Percentiles rank a stretch among this genome's conserved stretches.
Conservation (phyloP, 768 basidiomycete species). For the Scleroderma citrinum region DNA sequence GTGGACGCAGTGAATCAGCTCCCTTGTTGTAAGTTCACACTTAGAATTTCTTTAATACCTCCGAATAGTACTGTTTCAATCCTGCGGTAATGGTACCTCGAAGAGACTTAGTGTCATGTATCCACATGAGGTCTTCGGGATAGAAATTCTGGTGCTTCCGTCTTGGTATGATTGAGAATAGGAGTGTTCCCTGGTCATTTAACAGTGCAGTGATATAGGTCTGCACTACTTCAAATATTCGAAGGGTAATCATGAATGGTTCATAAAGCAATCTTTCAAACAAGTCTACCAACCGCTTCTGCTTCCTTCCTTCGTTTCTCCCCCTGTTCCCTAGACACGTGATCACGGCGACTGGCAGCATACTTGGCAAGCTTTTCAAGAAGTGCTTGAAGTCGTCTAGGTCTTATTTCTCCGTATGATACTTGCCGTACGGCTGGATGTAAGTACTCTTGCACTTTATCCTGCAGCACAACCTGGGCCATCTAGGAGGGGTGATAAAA, state of each 20-base stretch:
- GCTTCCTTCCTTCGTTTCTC: constrained; percentile 74
- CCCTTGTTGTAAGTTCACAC: constrained; percentile 11
- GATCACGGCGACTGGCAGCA: constrained; percentile 58
- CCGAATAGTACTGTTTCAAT: not conserved
- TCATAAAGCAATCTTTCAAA: not conserved
- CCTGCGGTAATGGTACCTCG: constrained; percentile 8
- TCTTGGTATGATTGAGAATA: too few relatives aligned
- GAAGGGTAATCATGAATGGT: too few relatives aligned
- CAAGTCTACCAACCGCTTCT: constrained; percentile 66
- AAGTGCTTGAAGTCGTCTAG: constrained; percentile 64
- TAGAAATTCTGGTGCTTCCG: not conserved
- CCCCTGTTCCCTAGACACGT: constrained; percentile 53
- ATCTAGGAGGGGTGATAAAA: constrained; percentile 41
- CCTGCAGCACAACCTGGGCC: constrained; percentile 62
- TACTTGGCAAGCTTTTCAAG: constrained; percentile 75
- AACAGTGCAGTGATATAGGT: constrained; percentile 12
- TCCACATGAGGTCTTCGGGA: too few relatives aligned
- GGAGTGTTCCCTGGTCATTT: too few relatives aligned
- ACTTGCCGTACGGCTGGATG: constrained; percentile 63
- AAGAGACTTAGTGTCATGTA: not conserved
- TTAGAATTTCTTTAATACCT: constrained; percentile 15
- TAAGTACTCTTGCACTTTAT: constrained; percentile 76
- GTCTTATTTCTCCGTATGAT: constrained; percentile 59
- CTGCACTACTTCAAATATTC: too few relatives aligned
- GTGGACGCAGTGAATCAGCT: constrained; percentile 4